Evolutionary conservation across 495 filamentous ascomycete genomes (phyloP), one percentile per base, ranked within the genome.

Genomic region (Neurospora sp.): DNA sequence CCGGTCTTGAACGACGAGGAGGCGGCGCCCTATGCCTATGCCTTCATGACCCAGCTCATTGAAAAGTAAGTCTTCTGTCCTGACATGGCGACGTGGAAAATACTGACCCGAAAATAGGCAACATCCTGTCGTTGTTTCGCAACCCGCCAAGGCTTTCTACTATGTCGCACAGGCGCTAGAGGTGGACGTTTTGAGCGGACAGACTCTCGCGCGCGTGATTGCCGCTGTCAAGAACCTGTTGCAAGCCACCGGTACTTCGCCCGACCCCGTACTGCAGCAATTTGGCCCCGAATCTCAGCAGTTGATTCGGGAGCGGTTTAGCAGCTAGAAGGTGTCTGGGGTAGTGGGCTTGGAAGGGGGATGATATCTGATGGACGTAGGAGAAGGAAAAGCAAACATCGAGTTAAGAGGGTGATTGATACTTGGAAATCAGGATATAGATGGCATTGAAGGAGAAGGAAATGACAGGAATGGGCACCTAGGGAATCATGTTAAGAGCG

Each of bases 1-100:
- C 96, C 96, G 1, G 91, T 99, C 61, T 90, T 91, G 4, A 97
- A 96, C 78, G 96, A 99, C 75, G 96, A 98, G 81, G 96, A 98
- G 83, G 96, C 96, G 3, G 96, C 96, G 4, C 96, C 96, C 39
- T 98, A 97, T 79, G 94, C 94, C 0, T 99, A 99, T 80, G 90
- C 90, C 9, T 99, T 97, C 81, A 86, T 99, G 70, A 89, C 91
- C 3, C 89, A 97, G 77, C 82, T 99, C 72, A 97, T 99, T 79
- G 92, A 97, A 68, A 91, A 95, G 96, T 97, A 91, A 85, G 94
- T 90, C 74, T 77, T n/a, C 6, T 42, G 3, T 71, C 68, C n/a
- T 9, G 61, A 72, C n/a, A 72, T 71, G 27, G 16, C 16, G 3
- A 12, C 9, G 3, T 69, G 2, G 6, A 39, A 31, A 35, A 37